Base-by-base conservation (phyloP, 176 grass and related monocot genomes). In the Elaeis guineensis region DNA sequence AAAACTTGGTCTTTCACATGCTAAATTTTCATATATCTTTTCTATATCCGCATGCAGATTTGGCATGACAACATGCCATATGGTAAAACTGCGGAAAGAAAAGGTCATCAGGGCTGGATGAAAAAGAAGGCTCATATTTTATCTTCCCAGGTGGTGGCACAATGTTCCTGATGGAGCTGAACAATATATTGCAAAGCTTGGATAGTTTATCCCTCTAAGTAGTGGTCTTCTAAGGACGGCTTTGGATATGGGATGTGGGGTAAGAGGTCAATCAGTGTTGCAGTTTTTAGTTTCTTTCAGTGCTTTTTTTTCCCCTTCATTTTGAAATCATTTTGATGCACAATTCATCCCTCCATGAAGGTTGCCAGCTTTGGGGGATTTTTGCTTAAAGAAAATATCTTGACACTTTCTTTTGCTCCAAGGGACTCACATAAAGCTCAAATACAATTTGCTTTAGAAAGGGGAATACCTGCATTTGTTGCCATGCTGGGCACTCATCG, bases 61-160 rank as follows among this genome's bases (percentile, higher is more conserved):
- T 91, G 92, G 87, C 87, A 88, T 32, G 84, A 76, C 69, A 89
- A 91, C 72, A 97, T 91, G 87, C 87, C 92, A 69, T 97, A 97
- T 55, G 81, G 79, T 74, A 97, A 97, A 80, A 90, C 91, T 69
- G 80, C 87, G 5, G 84, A 88, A 71, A 97, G 92, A 58, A 97
- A 97, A 83, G 92, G 92, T 48, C 92, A 97, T 67, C 87, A 91
- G 62, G 81, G 87, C 18, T 97, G 87, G 87, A 91, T 97, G 92
- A 91, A 85, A 79, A 78, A 58, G 87, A 90, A 70, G 87, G 78
- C 16, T 75, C 72, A 12, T 75, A 90, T 65, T 96, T 96, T 21
- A 77, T 83, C 58, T 91, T 97, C 63, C 87, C 92, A 51, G 84
- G 92, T 64, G 87, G 87, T 17, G 92, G 92, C 16, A 97, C 81